A percentile compares a stretch with the other conserved stretches of the same genome.
phyloP scores from a whole-genome alignment of 2,329 filamentous ascomycete species.

The Alternaria solani region DNA sequence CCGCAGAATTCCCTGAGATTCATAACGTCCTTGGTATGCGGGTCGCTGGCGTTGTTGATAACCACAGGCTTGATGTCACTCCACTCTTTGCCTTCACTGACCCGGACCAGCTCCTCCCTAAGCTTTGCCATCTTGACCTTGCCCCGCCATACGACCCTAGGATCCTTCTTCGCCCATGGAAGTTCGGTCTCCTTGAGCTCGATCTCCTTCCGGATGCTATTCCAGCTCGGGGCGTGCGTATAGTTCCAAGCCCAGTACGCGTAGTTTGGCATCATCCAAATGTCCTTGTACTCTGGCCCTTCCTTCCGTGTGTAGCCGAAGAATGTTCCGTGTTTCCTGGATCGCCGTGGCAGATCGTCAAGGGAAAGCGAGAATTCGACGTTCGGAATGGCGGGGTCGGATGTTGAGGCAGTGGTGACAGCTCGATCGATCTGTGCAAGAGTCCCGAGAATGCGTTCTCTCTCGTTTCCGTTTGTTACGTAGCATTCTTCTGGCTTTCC shows the following conservation, averaged over 20 bases:
- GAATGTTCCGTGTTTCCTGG: conserved; percentile 35
- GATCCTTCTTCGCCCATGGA: conserved; percentile 42
- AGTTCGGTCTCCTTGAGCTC: conserved; percentile 29
- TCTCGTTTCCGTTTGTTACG: conserved; percentile 45
- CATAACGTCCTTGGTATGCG: conserved; percentile 45
- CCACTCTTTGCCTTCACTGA: conserved; percentile 42
- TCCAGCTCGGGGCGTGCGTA: conserved; percentile 46
- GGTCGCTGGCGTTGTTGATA: conserved; percentile 42
- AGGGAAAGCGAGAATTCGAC: conserved; percentile 45
- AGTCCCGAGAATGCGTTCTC: conserved; percentile 45
- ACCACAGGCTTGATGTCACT: conserved; percentile 47
- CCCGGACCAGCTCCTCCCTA: conserved; percentile 37
- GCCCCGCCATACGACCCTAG: conserved; percentile 43
- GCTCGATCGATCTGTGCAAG: conserved; percentile 46
- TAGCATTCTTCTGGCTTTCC: conserved; percentile 45
- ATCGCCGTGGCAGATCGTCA: conserved; percentile 44
- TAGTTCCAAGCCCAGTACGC: conserved; percentile 49
- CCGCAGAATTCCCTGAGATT: conserved; percentile 45
- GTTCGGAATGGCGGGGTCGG: conserved; percentile 41
- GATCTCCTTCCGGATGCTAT: conserved; percentile 43
- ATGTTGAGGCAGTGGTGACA: conserved; percentile 34
- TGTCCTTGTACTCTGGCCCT: conserved; percentile 35
- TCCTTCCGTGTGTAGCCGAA: conserved; percentile 46
- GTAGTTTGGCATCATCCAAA: conserved; percentile 49
- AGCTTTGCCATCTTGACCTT: conserved; percentile 46